phyloP scores from a whole-genome alignment of 257 asterid genomes.

The Salvia splendens region DNA sequence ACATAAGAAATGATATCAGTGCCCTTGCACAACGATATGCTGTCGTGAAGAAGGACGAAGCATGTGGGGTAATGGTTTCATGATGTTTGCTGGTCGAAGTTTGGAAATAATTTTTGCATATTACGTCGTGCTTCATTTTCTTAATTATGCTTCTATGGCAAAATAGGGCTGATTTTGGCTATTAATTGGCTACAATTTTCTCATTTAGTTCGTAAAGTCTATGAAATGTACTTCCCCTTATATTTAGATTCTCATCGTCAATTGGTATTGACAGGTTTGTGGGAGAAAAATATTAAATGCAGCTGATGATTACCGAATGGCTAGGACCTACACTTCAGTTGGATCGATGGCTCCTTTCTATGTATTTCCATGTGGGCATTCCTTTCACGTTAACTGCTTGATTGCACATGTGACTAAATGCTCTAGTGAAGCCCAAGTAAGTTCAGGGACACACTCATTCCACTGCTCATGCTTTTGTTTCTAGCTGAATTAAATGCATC shows the following conservation, averaged over 20 bases:
- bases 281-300: slow-evolving; percentile 68
- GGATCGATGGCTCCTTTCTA: slow-evolving; percentile 97
- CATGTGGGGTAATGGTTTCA: slow-evolving; percentile 84
- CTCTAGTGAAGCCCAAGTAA: slow-evolving; percentile 80
- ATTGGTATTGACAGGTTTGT: slow-evolving; percentile 66
- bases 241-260: slow-evolving; percentile 30
- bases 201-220: slow-evolving; percentile 14
- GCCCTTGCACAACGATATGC: slow-evolving; percentile 93
- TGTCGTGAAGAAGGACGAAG: slow-evolving; percentile 80
- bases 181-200: slow-evolving; percentile 22
- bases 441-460: slow-evolving; percentile 36
- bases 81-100: slow-evolving; percentile 14
- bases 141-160: slow-evolving; percentile 5
- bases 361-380: slow-evolving; percentile 96
- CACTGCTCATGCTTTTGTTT: slow-evolving; percentile 20
- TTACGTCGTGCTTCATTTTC: slow-evolving; percentile 9
- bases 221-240: slow-evolving; percentile 21
- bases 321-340: slow-evolving; percentile 67
- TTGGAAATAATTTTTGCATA: not conserved
- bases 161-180: slow-evolving; percentile 8
- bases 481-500: slow-evolving; percentile 10
- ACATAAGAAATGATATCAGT: slow-evolving; percentile 89
- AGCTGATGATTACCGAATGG: slow-evolving; percentile 66
- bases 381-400: slow-evolving; percentile 92
- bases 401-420: slow-evolving; percentile 89